These are phyloP conservation scores for Bipolaris zeicola DNA, from an alignment of 2,329 filamentous ascomycete genomes.

Conservation along the genomic window DNA sequence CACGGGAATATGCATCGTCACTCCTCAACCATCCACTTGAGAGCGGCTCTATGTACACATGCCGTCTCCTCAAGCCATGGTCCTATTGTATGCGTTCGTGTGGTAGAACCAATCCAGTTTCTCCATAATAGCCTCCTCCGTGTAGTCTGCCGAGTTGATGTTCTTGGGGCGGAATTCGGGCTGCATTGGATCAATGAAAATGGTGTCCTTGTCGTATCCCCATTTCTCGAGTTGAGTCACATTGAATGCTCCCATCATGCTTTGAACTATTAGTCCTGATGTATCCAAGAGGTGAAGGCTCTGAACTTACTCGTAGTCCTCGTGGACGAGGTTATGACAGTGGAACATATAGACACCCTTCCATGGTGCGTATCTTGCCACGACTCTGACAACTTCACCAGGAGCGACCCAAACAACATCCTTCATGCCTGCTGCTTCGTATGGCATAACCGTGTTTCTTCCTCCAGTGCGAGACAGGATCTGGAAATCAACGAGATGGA, in stretches of 20 bases:
- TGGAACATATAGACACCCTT: slow-evolving; percentile 59
- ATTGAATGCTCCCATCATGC: slow-evolving; percentile 54
- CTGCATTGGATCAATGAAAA: slow-evolving; percentile 42
- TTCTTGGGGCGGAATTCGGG: slow-evolving; percentile 35
- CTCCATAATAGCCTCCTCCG: slow-evolving; percentile 28
- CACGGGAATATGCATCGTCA: not conserved
- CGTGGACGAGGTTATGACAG: slow-evolving; percentile 55
- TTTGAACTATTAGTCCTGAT: slow-evolving; percentile 13
- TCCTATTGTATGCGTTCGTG: slow-evolving; percentile 39
- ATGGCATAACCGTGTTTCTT: slow-evolving; percentile 52
- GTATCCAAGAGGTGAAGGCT: too few species aligned
- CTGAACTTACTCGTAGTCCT: slow-evolving; percentile 47
- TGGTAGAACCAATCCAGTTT: slow-evolving; percentile 42
- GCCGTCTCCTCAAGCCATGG: not conserved
- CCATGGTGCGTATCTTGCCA: slow-evolving; percentile 42
- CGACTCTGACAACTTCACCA: slow-evolving; percentile 49
- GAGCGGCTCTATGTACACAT: not conserved
- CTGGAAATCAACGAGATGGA: slow-evolving; percentile 65
- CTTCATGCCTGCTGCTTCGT: slow-evolving; percentile 62
- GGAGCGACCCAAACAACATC: slow-evolving; percentile 62
- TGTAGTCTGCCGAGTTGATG: slow-evolving; percentile 32
- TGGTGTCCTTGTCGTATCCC: slow-evolving; percentile 41
- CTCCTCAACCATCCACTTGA: not conserved
- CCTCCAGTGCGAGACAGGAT: slow-evolving; percentile 57
- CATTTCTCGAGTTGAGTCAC: slow-evolving; percentile 46